A percentile compares a stretch with the other conserved stretches of the same genome.
These are phyloP conservation scores for Clathrus columnatus DNA, from an alignment of 768 basidiomycete species.

Conservation along the genomic window DNA sequence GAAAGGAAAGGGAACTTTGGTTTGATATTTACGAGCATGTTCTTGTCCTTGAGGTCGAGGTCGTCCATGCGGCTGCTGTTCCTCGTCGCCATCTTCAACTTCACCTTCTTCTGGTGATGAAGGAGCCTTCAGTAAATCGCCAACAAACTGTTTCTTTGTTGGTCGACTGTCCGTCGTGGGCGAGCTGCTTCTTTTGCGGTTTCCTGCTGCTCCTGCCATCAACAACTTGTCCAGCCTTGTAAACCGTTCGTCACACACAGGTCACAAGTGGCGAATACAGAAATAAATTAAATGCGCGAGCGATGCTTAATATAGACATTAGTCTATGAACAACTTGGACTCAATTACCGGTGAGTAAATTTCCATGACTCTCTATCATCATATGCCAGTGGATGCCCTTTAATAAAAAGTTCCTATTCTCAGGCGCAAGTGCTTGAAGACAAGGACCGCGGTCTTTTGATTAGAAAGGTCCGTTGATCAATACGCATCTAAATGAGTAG, in stretches of 20 bases:
- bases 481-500: neutral
- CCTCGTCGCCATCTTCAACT: slow-evolving; percentile 43
- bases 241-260: neutral
- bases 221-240: neutral
- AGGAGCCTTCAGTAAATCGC: slow-evolving; percentile 22
- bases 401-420: slow-evolving; percentile 97
- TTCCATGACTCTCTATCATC: slow-evolving; percentile 97
- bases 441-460: slow-evolving; percentile 75
- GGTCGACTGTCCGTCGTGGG: slow-evolving; percentile 43
- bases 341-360: no score
- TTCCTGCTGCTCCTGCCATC: neutral
- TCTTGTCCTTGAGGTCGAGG: no score
- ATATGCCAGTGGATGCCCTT: slow-evolving; percentile 82
- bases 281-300: no score
- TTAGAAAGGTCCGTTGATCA: slow-evolving; percentile 62
- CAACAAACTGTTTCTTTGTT: slow-evolving; percentile 38
- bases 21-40: neutral
- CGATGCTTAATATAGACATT: no score
- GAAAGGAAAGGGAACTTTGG: neutral
- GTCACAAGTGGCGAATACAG: no score
- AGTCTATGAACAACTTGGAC: no score
- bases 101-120: slow-evolving; percentile 78
- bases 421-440: slow-evolving; percentile 79
- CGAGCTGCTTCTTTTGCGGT: slow-evolving; percentile 50
- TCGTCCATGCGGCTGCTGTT: neutral